Evolutionary conservation across 495 filamentous ascomycete genomes (phyloP).

Genomic region (Lasiosphaeria ovina): DNA sequence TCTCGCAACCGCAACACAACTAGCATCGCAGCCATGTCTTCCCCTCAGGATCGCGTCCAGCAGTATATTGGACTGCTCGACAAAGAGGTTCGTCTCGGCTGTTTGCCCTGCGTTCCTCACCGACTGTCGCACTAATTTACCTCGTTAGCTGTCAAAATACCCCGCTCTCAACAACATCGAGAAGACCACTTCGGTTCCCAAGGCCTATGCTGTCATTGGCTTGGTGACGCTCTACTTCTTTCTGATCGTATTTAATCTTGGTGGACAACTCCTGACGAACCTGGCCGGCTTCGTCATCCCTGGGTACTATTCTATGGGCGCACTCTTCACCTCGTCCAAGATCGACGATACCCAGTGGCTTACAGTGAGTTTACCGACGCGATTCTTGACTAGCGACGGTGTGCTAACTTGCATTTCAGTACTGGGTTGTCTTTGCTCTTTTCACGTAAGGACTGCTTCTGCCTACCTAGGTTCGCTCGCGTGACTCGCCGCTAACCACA

Average conservation of each 20-base stretch:
- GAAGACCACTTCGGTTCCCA: slow-evolving; percentile 90
- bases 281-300: slow-evolving; percentile 91
- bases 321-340: slow-evolving; percentile 78
- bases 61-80: slow-evolving; percentile 87
- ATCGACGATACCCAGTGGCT: slow-evolving; percentile 90
- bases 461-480: not conserved
- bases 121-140: slow-evolving; percentile 17
- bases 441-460: slow-evolving; percentile 59
- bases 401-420: slow-evolving; percentile 55
- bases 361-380: slow-evolving; percentile 46
- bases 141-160: slow-evolving; percentile 87
- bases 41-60: slow-evolving; percentile 85
- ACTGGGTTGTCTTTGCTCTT: slow-evolving; percentile 96
- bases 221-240: slow-evolving; percentile 89
- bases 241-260: slow-evolving; percentile 98
- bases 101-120: slow-evolving; percentile 9
- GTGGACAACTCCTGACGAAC: slow-evolving; percentile 94
- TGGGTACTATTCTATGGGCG: slow-evolving; percentile 91
- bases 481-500: slow-evolving; percentile 11
- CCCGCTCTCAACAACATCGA: slow-evolving; percentile 92
- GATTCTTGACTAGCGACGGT: not conserved
- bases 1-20: slow-evolving; percentile 9
- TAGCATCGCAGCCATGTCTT: slow-evolving; percentile 57
- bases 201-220: slow-evolving; percentile 92
- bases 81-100: slow-evolving; percentile 76